These are phyloP conservation scores for Candida wancherniae DNA, from an alignment of 805 yeast species.

Conservation along the genomic window DNA sequence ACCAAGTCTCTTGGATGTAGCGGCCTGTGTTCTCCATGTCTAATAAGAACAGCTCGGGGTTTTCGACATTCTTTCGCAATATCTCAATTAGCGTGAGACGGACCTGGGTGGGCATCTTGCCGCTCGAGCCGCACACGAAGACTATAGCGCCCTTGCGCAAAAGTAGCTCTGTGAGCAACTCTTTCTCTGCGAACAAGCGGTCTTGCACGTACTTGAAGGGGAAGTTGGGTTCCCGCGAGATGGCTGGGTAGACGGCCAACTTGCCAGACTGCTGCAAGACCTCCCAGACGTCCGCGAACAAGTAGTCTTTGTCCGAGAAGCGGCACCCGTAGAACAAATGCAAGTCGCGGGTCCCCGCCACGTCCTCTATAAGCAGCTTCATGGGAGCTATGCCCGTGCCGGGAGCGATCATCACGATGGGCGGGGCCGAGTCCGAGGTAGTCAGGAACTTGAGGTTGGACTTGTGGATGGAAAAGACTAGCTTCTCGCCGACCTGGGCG, in stretches of 20 bases:
- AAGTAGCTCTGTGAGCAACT: constrained; percentile 48
- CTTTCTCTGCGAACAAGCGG: constrained; percentile 48
- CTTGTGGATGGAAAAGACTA: constrained; percentile 49
- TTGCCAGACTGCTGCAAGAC: constrained; percentile 25
- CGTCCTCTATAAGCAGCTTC: constrained; percentile 56
- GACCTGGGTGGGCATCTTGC: constrained; percentile 89
- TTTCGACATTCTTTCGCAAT: constrained; percentile 41
- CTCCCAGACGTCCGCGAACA: constrained; percentile 57
- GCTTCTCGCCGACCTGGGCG: constrained; percentile 42
- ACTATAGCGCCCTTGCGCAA: constrained; percentile 54
- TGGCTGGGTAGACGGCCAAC: constrained; percentile 37
- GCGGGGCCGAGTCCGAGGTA: constrained; percentile 16
- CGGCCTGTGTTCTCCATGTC: constrained; percentile 59
- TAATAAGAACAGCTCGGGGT: constrained; percentile 47
- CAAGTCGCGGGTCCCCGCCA: constrained; percentile 28
- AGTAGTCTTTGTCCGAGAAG: constrained; percentile 56
- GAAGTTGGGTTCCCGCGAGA: constrained; percentile 45
- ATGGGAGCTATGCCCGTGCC: constrained; percentile 98
- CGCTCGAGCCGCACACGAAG: constrained; percentile 89
- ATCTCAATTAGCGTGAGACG: constrained; percentile 71
- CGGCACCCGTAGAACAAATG: constrained; percentile 76
- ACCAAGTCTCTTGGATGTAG: constrained; percentile 91
- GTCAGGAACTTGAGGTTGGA: constrained; percentile 37
- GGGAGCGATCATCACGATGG: constrained; percentile 76
- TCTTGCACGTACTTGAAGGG: constrained; percentile 69